Percentiles rank a stretch among this genome's conserved stretches.
Conservation (phyloP, 768 basidiomycete genomes). For the Tulasnella sp. region DNA sequence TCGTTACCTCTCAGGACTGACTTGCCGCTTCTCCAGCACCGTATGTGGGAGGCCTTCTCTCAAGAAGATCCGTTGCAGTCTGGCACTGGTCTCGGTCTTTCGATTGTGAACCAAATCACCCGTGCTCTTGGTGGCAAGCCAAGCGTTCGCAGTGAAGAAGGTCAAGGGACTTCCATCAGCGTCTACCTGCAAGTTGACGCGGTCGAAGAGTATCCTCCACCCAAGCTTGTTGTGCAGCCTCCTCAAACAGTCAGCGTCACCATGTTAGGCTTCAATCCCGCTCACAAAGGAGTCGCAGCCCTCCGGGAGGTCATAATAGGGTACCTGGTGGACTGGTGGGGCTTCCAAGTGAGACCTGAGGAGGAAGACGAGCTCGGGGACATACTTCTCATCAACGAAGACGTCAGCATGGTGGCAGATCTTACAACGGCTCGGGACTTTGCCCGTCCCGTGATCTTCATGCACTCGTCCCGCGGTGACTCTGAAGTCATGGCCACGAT, state of each 20-base stretch:
- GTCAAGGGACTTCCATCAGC: conserved; percentile 82
- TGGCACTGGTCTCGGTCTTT: conserved; percentile 86
- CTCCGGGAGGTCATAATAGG: conserved; percentile 46
- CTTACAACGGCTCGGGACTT: conserved; percentile 49
- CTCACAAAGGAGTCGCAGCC: conserved; percentile 55
- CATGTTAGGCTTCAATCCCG: conserved; percentile 57
- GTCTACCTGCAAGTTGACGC: conserved; percentile 67
- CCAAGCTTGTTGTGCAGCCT: conserved; percentile 33
- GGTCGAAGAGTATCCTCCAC: conserved; percentile 33
- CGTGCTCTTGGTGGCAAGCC: conserved; percentile 82
- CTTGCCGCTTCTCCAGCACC: conserved; percentile 42
- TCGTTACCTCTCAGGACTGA: neutral
- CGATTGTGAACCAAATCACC: conserved; percentile 90
- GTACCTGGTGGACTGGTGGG: conserved; percentile 73
- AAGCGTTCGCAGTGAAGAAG: conserved; percentile 89
- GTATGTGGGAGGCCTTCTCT: conserved; percentile 93
- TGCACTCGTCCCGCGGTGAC: conserved; percentile 60
- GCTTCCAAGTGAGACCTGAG: conserved; percentile 38
- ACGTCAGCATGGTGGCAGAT: conserved; percentile 42
- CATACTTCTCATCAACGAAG: conserved; percentile 75
- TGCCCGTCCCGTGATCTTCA: conserved; percentile 57
- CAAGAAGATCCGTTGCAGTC: conserved; percentile 92
- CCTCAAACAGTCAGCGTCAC: conserved; percentile 43
- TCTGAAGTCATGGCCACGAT: conserved; percentile 49
- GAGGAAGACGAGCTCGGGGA: conserved; percentile 41